Evolutionary conservation across 108 stramenopile species (phyloP), one percentile per base, ranked within the genome.

Genomic region (Aurantiochytrium sp.): DNA sequence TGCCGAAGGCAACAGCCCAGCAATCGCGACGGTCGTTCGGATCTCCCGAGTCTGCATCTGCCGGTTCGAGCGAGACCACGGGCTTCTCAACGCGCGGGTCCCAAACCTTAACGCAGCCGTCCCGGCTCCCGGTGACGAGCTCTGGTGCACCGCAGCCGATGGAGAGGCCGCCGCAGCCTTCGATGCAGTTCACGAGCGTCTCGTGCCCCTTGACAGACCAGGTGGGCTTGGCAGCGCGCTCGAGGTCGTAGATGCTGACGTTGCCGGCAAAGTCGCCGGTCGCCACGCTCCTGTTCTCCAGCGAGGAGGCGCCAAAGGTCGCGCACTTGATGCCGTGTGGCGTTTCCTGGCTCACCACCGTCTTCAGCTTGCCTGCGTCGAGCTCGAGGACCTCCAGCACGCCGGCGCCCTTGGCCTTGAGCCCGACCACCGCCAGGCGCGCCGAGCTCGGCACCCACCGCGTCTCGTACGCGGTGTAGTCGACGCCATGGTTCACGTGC

Each of bases 1-100:
- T 95, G 31, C 96, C 96, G 81, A 95, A 95, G n/a, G 94, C 93
- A 4, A 95, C 96, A 10, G 93, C 73, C 96, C 96, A 96, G 90
- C 96, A 96, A 87, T 96, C 96, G 41, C 96, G 86, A 17, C 94
- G 39, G 24, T 81, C 73, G 45, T 81, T 81, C 21, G 73, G 73
- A 30, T 81, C 90, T 41, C 73, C 87, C 52, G 93, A 90, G 59
- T 93, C 92, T 52, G 15, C 50, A 36, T 93, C 93, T 31, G 91
- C 94, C 0, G 96, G 95, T 68, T 94, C 92, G 50, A 96, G 68
- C 36, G 87, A 86, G 3, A 96, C 89, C 17, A 96, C 95, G 3
- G 96, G 89, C 22, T 94, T 41, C 24, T 87, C 41, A 0, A 95
- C 91, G 36, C 96, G 88, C 4, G 95, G 93, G 89, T 96, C 96